These are phyloP conservation scores for Wallacemonas rigidus DNA, from an alignment of 208 protist species.

Conservation along the genomic window DNA sequence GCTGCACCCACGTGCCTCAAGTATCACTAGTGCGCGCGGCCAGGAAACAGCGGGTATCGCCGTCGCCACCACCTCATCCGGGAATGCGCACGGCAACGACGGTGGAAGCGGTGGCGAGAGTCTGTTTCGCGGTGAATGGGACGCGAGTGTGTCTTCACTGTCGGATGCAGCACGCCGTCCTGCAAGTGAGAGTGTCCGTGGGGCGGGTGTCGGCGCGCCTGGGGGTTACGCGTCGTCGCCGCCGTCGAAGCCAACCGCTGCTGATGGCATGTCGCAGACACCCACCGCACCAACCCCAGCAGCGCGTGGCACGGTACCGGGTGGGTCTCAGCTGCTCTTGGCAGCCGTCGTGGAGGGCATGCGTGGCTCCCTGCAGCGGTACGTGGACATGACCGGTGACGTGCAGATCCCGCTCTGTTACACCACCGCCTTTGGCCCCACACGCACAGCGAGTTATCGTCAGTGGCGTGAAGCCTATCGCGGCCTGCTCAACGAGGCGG, in stretches of 20 bases:
- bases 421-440: conserved; percentile 44
- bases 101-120: background rate
- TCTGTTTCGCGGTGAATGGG: background rate
- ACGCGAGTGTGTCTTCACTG: no score
- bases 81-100: background rate
- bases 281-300: background rate
- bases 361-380: conserved; percentile 60
- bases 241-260: background rate
- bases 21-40: background rate
- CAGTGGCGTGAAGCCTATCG: conserved; percentile 75
- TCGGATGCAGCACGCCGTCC: no score
- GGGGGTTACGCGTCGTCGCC: background rate
- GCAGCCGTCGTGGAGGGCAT: conserved; percentile 60
- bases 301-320: no score
- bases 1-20: background rate
- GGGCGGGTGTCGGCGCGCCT: background rate
- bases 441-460: conserved; percentile 28
- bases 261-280: background rate
- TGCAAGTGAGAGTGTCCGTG: no score
- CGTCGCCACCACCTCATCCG: background rate
- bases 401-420: conserved; percentile 74
- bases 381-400: conserved; percentile 80
- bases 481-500: conserved; percentile 55
- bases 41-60: background rate
- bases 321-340: conserved; percentile 50